Conservation (phyloP, 164 flowering plant species). For the Amborella trichopoda region DNA sequence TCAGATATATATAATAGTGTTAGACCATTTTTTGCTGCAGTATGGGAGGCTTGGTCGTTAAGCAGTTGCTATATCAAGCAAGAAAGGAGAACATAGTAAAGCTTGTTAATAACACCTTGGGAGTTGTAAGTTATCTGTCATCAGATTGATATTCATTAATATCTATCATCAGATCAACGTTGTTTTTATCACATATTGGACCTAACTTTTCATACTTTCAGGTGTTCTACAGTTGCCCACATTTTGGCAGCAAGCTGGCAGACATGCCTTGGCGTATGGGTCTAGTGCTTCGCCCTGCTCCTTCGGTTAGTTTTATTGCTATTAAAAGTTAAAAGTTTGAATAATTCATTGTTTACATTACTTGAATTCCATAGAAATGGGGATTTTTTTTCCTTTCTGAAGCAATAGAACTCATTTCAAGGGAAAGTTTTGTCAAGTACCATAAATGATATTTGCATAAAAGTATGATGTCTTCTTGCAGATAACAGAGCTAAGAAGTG, state of each 20-base stretch:
- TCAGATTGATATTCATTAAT: not conserved
- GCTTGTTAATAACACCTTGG: slow-evolving; percentile 73
- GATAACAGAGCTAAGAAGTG: slow-evolving; percentile 96
- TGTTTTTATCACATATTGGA: no score
- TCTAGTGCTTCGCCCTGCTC: slow-evolving; percentile 90
- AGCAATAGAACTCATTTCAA: no score
- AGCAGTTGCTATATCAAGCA: slow-evolving; percentile 87
- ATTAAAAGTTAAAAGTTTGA: no score
- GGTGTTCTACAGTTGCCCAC: slow-evolving; percentile 99
- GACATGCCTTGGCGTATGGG: slow-evolving; percentile 99
- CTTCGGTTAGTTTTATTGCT: slow-evolving; percentile 57
- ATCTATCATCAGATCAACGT: no score
- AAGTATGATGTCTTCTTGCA: slow-evolving; percentile 19
- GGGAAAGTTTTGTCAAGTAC: no score
- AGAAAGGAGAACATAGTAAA: slow-evolving; percentile 39
- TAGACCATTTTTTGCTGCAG: slow-evolving; percentile 35
- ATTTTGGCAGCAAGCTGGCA: slow-evolving; percentile 97
- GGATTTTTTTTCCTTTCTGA: no score
- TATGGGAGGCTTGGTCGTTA: slow-evolving; percentile 98
- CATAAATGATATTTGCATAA: no score
- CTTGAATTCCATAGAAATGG: no score
- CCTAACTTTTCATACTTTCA: slow-evolving; percentile 19
- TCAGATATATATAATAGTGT: no score
- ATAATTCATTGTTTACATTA: no score
- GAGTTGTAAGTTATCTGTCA: slow-evolving; percentile 50